Evolutionary conservation across 257 asterid genomes (phyloP), one percentile per base, ranked within the genome.

Genomic region (Fraxinus americana): DNA sequence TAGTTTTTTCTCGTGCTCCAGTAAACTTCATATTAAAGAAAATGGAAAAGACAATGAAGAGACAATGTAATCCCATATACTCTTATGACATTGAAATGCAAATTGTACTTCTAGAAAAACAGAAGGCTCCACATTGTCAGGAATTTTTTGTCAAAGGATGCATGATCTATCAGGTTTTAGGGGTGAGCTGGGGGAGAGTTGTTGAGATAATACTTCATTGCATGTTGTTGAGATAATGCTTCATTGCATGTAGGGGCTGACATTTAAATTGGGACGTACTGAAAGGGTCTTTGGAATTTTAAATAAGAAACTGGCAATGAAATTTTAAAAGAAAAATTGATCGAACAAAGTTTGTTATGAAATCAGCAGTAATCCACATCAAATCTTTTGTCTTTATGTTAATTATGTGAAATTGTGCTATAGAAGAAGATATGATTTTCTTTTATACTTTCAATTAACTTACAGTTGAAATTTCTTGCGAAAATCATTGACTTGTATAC

Each of bases 401-500:
- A 57, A 3, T 23, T 8, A 23, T 21, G 68, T 17, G 27, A 54
- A 38, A 54, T 54, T 7, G 27, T 19, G 1, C 23, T n/a, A 54
- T 54, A 61, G 32, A 21, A 61, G 32, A 61, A 61, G 16, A 21
- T 61, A 2, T 61, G 30, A 11, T 61, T 61, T 23, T 61, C 68
- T 25, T 61, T 61, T 25, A 9, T 61, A 2, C 34, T 30, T 75
- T 66, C 21, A 14, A 27, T 27, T 29, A 72, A 75, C 54, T 21
- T 78, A 11, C 29, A 66, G 32, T 68, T 74, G 38, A 41, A 41
- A 35, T 30, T 29, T 41, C 65, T 39, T 41, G 34, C 19, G 65
- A 57, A 67, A 77, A 65, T 80, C 52, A 27, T 9, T 32, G 70
- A 73, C 67, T n/a, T 72, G 70, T n/a, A 38, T 52, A 39, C 68